A percentile compares a stretch with the other conserved stretches of the same genome.
Conservation (phyloP, 371 early-diverging fungal species). For the Circinella minor region DNA sequence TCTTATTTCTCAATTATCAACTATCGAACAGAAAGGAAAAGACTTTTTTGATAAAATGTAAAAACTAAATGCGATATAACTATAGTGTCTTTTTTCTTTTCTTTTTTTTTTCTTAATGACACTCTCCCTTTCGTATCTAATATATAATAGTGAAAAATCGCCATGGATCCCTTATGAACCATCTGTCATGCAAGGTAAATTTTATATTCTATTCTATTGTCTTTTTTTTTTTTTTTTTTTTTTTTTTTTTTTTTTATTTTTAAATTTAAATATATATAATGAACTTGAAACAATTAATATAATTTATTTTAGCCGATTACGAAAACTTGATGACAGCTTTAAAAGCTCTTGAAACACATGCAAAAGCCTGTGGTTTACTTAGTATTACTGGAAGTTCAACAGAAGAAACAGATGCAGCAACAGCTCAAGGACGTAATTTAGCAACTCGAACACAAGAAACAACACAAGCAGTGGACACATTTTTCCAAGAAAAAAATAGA, state of each 20-base stretch:
- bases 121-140: too few species aligned
- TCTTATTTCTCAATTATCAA: conserved; percentile 47
- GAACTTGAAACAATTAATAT: too few species aligned
- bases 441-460: conserved; percentile 52
- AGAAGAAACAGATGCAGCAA: conserved; percentile 23
- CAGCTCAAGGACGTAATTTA: conserved; percentile 35
- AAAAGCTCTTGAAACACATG: conserved; percentile 41
- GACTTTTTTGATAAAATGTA: conserved; percentile 57
- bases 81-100: too few species aligned
- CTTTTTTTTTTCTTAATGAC: too few species aligned
- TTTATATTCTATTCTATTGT: too few species aligned
- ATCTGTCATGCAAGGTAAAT: conserved; percentile 33
- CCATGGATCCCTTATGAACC: conserved; percentile 39
- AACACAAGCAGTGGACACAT: conserved; percentile 39
- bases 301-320: conserved; percentile 35
- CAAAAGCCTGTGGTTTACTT: conserved; percentile 42
- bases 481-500: conserved; percentile 47
- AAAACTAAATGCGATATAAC: background rate
- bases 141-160: conserved; percentile 38
- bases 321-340: conserved; percentile 38
- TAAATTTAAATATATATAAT: too few species aligned
- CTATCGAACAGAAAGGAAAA: conserved; percentile 46
- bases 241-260: background rate
- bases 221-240: too few species aligned
- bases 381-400: conserved; percentile 42